These are phyloP conservation scores for Trichoderma gamsii DNA, from an alignment of 495 filamentous ascomycete species.

Conservation along the genomic window DNA sequence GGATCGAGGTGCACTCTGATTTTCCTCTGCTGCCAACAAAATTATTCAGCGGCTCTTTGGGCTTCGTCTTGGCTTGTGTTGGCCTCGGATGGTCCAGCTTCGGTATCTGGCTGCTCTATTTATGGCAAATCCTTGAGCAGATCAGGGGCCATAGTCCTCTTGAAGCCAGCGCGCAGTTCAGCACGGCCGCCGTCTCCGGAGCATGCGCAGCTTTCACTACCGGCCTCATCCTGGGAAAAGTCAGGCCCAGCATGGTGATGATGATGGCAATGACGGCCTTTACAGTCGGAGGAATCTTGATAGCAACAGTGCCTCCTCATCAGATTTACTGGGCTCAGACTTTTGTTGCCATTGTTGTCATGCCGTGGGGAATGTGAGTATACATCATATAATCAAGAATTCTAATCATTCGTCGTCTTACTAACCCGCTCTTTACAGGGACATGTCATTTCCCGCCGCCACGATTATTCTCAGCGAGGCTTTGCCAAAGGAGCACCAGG, in stretches of 20 bases:
- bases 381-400: neutral
- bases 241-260: constrained; percentile 43
- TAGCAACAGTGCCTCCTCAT: constrained; percentile 40
- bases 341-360: constrained; percentile 52
- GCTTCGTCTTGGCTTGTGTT: constrained; percentile 49
- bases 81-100: constrained; percentile 55
- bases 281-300: constrained; percentile 36
- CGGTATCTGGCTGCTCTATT: constrained; percentile 54
- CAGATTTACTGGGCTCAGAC: constrained; percentile 56
- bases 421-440: constrained; percentile 9
- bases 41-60: constrained; percentile 41
- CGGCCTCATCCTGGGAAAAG: constrained; percentile 35
- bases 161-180: constrained; percentile 40
- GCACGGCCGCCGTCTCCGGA: constrained; percentile 37
- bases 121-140: constrained; percentile 45
- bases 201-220: constrained; percentile 41
- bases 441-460: constrained; percentile 32
- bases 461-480: constrained; percentile 55
- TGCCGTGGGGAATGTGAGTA: constrained; percentile 50
- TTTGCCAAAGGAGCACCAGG: constrained; percentile 55
- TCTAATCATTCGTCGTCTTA: neutral
- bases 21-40: constrained; percentile 50
- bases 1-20: constrained; percentile 37
- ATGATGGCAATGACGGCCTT: constrained; percentile 46
- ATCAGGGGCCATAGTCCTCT: constrained; percentile 44